Evolutionary conservation across 768 basidiomycete genomes (phyloP), one percentile per base, ranked within the genome.

Genomic region (Aureoboletus auriporus): DNA sequence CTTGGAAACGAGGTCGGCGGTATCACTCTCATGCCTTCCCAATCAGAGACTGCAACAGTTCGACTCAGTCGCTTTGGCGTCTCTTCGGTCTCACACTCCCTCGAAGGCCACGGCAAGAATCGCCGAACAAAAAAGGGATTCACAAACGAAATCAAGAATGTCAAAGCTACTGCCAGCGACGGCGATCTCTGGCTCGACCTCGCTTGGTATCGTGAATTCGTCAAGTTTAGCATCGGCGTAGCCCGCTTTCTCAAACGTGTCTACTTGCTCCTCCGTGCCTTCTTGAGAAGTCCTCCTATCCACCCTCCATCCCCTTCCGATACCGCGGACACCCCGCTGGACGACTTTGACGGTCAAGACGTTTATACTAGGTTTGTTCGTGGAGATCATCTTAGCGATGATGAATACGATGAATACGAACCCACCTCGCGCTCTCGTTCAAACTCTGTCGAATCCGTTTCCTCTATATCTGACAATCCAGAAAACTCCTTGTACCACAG

Each of bases 1-100:
- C 75, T 86, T 61, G 82, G 83, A 1, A 88, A 89, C 56, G 86
- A 90, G 63, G 81, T 89, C 11, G 79, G 80, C 7, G 69, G 75
- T 5, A 72, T 89, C 42, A 55, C 66, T 11, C 42, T 68, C 31
- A 53, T 46, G 42, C 41, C 54, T 3, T 28, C 57, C 34, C 52
- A 55, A 29, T 42, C 54, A 49, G 63, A 67, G 26, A 66, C 58
- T 42, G 62, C 71, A 5, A 62, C 64, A 3, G 66, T 76, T 11
- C 64, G 73, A 40, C 61, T 81, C 29, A 67, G 65, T 42, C 69
- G 72, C 7, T 57, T 58, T 8, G 78, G 77, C 10, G 69, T 78
- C n/a, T 60, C 65, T n/a, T 67, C 62, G 7, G 45, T 76, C 30
- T 65, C 65, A 8, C 66, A 55, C 23, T 33, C 61, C 5, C 60